phyloP scores from a whole-genome alignment of 2,329 filamentous ascomycete genomes.

The Pseudogymnoascus sp. region DNA sequence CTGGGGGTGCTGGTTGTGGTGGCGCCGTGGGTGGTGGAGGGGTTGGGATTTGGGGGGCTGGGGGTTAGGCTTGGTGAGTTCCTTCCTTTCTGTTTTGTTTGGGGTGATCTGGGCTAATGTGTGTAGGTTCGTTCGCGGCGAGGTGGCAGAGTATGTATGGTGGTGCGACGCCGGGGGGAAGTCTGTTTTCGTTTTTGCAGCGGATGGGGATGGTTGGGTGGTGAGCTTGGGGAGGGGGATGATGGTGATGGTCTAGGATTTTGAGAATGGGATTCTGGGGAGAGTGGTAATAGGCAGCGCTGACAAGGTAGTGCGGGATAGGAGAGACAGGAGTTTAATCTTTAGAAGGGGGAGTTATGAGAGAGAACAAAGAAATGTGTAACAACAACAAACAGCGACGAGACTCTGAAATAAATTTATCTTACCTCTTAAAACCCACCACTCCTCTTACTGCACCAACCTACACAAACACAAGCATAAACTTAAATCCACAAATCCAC shows the following conservation, averaged over 20 bases:
- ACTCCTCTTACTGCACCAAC: too few species aligned
- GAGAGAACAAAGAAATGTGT: too few species aligned
- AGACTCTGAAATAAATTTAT: too few species aligned
- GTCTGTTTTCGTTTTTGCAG: neutral
- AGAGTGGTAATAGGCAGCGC: neutral
- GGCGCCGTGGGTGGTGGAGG: neutral
- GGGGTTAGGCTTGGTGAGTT: neutral
- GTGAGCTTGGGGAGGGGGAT: neutral
- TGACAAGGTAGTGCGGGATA: too few species aligned
- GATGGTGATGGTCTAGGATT: neutral
- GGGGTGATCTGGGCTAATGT: neutral
- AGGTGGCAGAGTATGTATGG: neutral
- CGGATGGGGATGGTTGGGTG: neutral
- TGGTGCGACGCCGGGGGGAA: neutral
- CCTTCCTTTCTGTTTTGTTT: neutral
- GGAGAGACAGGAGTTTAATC: neutral
- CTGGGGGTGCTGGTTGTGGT: neutral
- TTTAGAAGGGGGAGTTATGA: neutral
- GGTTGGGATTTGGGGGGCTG: neutral
- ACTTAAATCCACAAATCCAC: too few species aligned
- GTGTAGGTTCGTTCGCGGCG: neutral
- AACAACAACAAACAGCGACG: too few species aligned
- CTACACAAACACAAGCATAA: too few species aligned
- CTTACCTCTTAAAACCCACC: too few species aligned
- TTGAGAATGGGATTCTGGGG: neutral